Percentiles rank a stretch among this genome's conserved stretches.
Conservation (phyloP, 1,284 basidiomycete genomes). For the Boletellus dicymbophilus region DNA sequence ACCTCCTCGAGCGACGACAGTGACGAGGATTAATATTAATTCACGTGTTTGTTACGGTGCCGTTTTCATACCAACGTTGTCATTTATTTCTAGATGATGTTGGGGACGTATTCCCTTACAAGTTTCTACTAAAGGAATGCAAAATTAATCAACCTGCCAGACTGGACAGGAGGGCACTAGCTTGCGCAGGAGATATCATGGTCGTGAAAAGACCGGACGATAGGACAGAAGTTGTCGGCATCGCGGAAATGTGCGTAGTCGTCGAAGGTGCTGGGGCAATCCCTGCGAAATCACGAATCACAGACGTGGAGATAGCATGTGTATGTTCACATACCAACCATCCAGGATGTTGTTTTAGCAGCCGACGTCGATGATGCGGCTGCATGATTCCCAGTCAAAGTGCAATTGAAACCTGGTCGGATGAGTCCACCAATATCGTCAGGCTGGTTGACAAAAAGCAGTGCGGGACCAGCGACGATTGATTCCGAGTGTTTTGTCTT, state of each 20-base stretch:
- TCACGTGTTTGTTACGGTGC: not conserved
- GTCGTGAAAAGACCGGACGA: constrained; percentile 4
- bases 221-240: too few species aligned
- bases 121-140: not conserved
- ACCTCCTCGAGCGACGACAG: constrained; percentile 67
- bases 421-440: constrained; percentile 36
- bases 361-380: constrained; percentile 23
- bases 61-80: constrained; percentile 2
- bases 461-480: constrained; percentile 67
- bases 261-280: not conserved
- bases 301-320: not conserved
- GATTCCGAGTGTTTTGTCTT: constrained; percentile 37
- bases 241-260: constrained; percentile 3
- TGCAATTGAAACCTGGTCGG: constrained; percentile 26
- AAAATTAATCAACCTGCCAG: constrained; percentile 4
- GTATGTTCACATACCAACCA: constrained; percentile 35
- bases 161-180: constrained; percentile 13
- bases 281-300: not conserved
- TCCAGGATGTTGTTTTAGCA: constrained; percentile 42
- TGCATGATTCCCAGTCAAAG: not conserved
- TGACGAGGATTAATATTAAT: constrained; percentile 62
- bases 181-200: constrained; percentile 11
- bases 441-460: constrained; percentile 74
- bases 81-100: constrained; percentile 9
- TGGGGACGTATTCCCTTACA: constrained; percentile 6